phyloP scores from a whole-genome alignment of 1,284 basidiomycete species.

The Stygiomarasmius scandens region DNA sequence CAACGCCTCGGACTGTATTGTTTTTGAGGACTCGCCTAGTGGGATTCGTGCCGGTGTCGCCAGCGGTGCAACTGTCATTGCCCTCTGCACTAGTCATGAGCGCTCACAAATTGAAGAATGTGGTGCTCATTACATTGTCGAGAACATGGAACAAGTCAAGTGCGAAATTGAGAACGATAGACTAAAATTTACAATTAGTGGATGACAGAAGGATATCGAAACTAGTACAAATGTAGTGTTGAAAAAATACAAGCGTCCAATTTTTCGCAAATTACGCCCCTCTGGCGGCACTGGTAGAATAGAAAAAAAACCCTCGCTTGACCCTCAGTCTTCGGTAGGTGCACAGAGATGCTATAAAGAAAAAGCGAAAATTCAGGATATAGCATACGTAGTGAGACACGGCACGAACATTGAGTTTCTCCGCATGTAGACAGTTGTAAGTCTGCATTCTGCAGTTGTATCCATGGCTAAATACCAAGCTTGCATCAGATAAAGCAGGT shows the following conservation, averaged over 20 bases:
- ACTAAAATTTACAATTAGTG: slow-evolving; percentile 39
- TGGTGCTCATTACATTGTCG: slow-evolving; percentile 69
- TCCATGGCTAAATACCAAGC: neutral
- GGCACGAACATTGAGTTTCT: neutral
- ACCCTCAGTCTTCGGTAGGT: no score
- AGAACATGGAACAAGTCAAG: slow-evolving; percentile 57
- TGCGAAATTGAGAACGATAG: slow-evolving; percentile 45
- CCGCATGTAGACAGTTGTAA: neutral
- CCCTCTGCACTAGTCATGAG: slow-evolving; percentile 72
- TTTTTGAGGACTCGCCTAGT: slow-evolving; percentile 63
- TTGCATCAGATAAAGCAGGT: neutral
- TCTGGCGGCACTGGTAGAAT: no score
- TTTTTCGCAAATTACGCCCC: no score
- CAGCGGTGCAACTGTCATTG: slow-evolving; percentile 73
- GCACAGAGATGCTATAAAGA: no score
- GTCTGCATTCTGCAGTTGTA: neutral
- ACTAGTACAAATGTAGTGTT: no score
- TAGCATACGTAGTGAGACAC: neutral
- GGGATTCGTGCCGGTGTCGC: slow-evolving; percentile 76
- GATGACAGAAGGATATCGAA: neutral
- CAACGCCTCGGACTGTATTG: slow-evolving; percentile 59
- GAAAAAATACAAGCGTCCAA: no score
- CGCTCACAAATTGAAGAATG: slow-evolving; percentile 56
- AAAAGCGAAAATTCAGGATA: no score
- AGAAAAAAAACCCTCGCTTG: no score